phyloP scores from a whole-genome alignment of 495 filamentous ascomycete species.

The Neurospora terricola region DNA sequence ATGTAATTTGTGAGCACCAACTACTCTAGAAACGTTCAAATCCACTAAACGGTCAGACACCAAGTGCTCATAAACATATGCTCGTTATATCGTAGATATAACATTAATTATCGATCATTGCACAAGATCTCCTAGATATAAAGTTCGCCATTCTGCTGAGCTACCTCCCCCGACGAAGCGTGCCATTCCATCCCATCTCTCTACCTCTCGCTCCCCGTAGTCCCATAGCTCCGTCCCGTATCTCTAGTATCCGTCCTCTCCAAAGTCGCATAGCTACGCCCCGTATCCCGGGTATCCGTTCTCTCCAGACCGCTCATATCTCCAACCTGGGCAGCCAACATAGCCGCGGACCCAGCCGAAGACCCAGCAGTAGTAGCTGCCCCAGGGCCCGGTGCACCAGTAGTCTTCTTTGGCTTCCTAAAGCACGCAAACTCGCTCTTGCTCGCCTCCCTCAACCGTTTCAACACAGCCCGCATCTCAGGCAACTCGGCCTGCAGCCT shows the following conservation, averaged over 20 bases:
- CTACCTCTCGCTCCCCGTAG: neutral
- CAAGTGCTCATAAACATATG: neutral
- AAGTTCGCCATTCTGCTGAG: too few relatives aligned
- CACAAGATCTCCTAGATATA: too few relatives aligned
- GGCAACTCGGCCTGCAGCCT: constrained; percentile 76
- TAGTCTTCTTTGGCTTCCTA: constrained; percentile 36
- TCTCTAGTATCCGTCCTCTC: neutral
- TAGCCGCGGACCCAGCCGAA: neutral
- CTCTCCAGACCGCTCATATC: constrained; percentile 7
- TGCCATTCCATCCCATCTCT: neutral
- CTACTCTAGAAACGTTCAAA: neutral
- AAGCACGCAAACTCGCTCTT: constrained; percentile 82
- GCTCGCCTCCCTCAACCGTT: constrained; percentile 70
- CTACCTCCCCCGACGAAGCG: neutral
- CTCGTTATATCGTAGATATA: neutral
- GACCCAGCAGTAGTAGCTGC: neutral
- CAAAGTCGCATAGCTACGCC: neutral
- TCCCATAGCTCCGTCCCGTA: neutral
- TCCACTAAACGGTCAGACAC: neutral
- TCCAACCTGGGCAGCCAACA: neutral
- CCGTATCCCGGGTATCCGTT: constrained; percentile 13
- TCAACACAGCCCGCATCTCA: constrained; percentile 77
- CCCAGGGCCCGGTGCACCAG: neutral
- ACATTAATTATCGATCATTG: neutral
- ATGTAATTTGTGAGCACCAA: neutral